Evolutionary conservation across 2,329 filamentous ascomycete genomes (phyloP), one percentile per base, ranked within the genome.

Genomic region (Diaporthe citrichinensis): DNA sequence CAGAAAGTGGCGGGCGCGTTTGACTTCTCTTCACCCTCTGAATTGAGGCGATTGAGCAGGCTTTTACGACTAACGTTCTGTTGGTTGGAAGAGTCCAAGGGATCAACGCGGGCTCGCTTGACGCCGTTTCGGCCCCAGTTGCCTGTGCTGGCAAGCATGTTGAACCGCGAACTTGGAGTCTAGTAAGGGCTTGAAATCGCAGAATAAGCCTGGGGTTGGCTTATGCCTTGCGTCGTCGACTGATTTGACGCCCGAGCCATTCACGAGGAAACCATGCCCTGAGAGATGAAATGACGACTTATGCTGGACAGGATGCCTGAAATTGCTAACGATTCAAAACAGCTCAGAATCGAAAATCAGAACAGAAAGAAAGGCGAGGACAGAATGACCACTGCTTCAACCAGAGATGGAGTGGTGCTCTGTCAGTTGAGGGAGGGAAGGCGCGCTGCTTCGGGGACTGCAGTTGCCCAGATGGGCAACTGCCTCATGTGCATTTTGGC

Each of bases 1-100:
- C 15, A 36, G 15, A 25, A 1, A 41, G 46, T 7, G 31, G 46
- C 6, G n/a, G 31, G 8, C 34, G 23, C n/a, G 31, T 15, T 28
- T 7, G 25, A 8, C 14, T 25, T 20, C 17, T 31, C 46, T 9
- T 53, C 25, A 5, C 28, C 39, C 31, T 31, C 58, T 15, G 71
- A 55, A 31, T 57, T 73, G 49, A 73, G 71, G 23, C 71, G 71
- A 25, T 65, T 46, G 25, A 73, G 71, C 14, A 73, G 49, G 58
- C 71, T 34, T 41, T 46, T 65, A 7, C 34, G 58, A 34, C 49
- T 39, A 25, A 20, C 46, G 5, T 34, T 36, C 20, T 57, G n/a
- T 46, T 55, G 71, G 23, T 28, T 36, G 71, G 23, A 41, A 55
- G 58, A 3, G 46, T 25, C n/a, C 23, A 46, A 25, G 23, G 58